phyloP scores from a whole-genome alignment of 2,329 filamentous ascomycete genomes.

The Ilyonectria destructans region DNA sequence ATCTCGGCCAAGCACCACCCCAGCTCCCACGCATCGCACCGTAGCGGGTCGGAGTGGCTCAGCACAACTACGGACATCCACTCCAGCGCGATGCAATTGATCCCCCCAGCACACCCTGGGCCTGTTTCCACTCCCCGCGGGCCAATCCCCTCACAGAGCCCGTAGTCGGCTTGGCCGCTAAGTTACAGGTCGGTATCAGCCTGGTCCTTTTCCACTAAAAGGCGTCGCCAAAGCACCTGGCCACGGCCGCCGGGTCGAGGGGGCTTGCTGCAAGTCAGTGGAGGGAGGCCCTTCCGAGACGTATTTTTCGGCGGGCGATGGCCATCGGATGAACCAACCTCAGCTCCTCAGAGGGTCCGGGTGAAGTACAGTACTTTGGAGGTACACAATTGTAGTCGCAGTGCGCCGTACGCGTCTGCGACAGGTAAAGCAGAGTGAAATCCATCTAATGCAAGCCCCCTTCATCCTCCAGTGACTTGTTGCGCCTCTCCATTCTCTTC shows the following conservation, averaged over 20 bases:
- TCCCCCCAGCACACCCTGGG: not conserved
- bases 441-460: conserved; percentile 14
- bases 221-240: conserved; percentile 12
- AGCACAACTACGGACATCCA: not conserved
- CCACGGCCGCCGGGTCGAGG: not conserved
- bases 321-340: not conserved
- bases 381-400: not conserved
- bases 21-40: not conserved
- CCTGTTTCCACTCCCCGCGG: not conserved
- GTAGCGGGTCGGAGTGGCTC: not conserved
- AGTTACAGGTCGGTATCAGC: conserved; percentile 34
- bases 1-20: conserved; percentile 3
- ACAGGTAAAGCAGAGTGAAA: not conserved
- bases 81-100: too few relatives aligned
- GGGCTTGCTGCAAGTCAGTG: conserved; percentile 10
- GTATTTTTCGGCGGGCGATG: not conserved
- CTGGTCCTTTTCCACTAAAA: conserved; percentile 15
- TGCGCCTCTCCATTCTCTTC: conserved; percentile 3
- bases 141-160: conserved; percentile 13
- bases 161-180: conserved; percentile 15
- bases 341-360: not conserved
- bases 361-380: conserved; percentile 7
- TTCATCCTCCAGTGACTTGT: conserved; percentile 16
- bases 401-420: not conserved
- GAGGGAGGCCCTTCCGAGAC: not conserved